Evolutionary conservation across 2,329 filamentous ascomycete species (phyloP).

Genomic region (Furcasterigmium sp.): DNA sequence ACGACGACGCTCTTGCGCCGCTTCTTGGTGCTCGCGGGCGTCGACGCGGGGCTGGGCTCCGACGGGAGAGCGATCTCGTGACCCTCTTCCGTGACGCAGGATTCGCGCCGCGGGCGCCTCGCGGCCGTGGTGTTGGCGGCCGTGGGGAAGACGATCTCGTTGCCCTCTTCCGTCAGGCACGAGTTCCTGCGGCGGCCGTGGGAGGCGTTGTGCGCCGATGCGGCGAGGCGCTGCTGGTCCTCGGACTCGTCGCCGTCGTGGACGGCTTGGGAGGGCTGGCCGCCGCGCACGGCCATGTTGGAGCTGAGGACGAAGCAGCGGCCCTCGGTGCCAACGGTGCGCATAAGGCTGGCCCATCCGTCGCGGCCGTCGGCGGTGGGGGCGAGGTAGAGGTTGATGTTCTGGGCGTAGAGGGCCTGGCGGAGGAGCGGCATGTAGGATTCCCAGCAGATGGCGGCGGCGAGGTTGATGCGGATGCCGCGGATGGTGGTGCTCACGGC

Average conservation of each 20-base stretch:
- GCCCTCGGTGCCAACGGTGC: slow-evolving; percentile 75
- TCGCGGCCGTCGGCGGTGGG: slow-evolving; percentile 84
- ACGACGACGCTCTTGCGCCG: slow-evolving; percentile 40
- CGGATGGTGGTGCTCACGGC: slow-evolving; percentile 77
- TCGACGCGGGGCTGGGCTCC: slow-evolving; percentile 8
- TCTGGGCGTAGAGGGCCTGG: slow-evolving; percentile 80
- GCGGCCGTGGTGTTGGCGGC: slow-evolving; percentile 6
- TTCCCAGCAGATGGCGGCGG: slow-evolving; percentile 92
- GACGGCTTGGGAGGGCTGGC: background rate
- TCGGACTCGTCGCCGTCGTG: background rate
- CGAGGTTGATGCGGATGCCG: slow-evolving; percentile 74
- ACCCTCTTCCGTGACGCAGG: slow-evolving; percentile 39
- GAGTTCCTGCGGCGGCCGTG: background rate
- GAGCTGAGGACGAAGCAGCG: slow-evolving; percentile 80
- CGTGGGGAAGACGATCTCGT: slow-evolving; percentile 39
- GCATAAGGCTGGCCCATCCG: slow-evolving; percentile 78
- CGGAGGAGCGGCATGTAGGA: slow-evolving; percentile 91
- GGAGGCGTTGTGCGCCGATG: background rate
- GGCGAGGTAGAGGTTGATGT: slow-evolving; percentile 86
- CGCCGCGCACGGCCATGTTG: slow-evolving; percentile 68
- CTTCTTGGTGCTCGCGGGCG: background rate
- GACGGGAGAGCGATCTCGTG: slow-evolving; percentile 40
- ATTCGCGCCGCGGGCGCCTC: slow-evolving; percentile 24
- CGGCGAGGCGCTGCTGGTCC: background rate
- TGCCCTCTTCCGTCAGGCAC: slow-evolving; percentile 37